Evolutionary conservation across 805 yeast genomes (phyloP), one percentile per base, ranked within the genome.

Genomic region (Candida orba): DNA sequence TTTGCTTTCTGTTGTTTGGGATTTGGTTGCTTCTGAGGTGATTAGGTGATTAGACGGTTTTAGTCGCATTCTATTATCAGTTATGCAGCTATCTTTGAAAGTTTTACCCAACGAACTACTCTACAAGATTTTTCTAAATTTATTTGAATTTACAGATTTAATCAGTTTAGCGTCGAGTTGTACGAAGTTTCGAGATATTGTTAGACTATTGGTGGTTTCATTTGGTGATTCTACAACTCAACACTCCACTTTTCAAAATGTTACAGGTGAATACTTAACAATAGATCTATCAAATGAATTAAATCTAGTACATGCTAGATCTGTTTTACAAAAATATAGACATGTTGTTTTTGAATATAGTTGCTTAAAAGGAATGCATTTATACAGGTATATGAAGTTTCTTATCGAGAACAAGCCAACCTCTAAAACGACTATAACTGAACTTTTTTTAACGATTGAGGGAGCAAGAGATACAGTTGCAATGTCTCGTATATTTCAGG

Each of bases 311-410:
- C 39, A 41, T 23, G 23, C 17, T 15, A 34, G 33, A 15, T 10
- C 44, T 3, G 6, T 13, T 2, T 12, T 41, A 3, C 34, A 15
- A n/a, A 31, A 27, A 9, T 44, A 37, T 22, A 34, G 29, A 15
- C 47, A 44, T 20, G 18, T 44, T 17, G 34, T 44, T 6, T 41
- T 44, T 15, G 47, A 44, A 22, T 44, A 41, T 18, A 30, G 39
- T 24, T 30, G 31, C 6, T 25, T 30, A 18, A 32, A 37, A 6
- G 35, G 23, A 14, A 27, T 41, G 9, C 31, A 37, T 9, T n/a
- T 41, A 3, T 30, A 27, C 10, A 34, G 15, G 10, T 44, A 37
- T 17, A 41, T 37, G 17, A 13, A 24, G 22, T 31, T 18, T 10
- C 9, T 43, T 14, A 23, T 17, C 18, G 15, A 17, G 7, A 34